phyloP scores from a whole-genome alignment of 805 yeast species.

The Pichia californica region DNA sequence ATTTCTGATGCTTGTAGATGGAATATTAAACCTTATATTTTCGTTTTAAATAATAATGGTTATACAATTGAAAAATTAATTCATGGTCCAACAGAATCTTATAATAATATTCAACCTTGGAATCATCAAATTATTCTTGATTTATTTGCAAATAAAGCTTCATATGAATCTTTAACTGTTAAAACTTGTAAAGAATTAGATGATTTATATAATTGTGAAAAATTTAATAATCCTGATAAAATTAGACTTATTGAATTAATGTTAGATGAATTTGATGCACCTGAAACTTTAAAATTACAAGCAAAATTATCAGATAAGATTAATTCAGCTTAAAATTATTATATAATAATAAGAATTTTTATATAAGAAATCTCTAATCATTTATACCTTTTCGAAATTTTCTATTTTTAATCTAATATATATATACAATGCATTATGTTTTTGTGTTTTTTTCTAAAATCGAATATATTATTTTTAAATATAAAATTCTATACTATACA shows the following conservation, averaged over 20 bases:
- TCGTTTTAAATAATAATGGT: slow-evolving; percentile 66
- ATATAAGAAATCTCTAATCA: not conserved
- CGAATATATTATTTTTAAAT: not conserved
- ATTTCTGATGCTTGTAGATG: slow-evolving; percentile 64
- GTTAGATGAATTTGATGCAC: slow-evolving; percentile 67
- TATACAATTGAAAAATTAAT: slow-evolving; percentile 71
- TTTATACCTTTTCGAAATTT: not conserved
- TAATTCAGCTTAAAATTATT: slow-evolving; percentile 17
- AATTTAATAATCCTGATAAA: slow-evolving; percentile 49
- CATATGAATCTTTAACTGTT: slow-evolving; percentile 49
- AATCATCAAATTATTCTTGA: slow-evolving; percentile 52
- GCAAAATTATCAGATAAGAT: slow-evolving; percentile 45
- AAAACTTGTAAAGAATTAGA: slow-evolving; percentile 54
- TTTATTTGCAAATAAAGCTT: slow-evolving; percentile 50
- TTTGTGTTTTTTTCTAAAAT: not conserved
- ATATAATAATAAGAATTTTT: too few species aligned
- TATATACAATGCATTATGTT: too few species aligned
- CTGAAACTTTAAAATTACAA: slow-evolving; percentile 57
- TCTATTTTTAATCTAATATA: not conserved
- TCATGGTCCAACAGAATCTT: slow-evolving; percentile 59
- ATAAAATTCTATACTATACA: not conserved
- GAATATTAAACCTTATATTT: slow-evolving; percentile 61
- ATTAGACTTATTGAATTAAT: slow-evolving; percentile 62
- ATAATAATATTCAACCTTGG: slow-evolving; percentile 67
- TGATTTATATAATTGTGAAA: slow-evolving; percentile 38